Percentiles rank a stretch among this genome's conserved stretches.
Conservation (phyloP, 148 eudicot genomes). For the Polygonum maritimum region DNA sequence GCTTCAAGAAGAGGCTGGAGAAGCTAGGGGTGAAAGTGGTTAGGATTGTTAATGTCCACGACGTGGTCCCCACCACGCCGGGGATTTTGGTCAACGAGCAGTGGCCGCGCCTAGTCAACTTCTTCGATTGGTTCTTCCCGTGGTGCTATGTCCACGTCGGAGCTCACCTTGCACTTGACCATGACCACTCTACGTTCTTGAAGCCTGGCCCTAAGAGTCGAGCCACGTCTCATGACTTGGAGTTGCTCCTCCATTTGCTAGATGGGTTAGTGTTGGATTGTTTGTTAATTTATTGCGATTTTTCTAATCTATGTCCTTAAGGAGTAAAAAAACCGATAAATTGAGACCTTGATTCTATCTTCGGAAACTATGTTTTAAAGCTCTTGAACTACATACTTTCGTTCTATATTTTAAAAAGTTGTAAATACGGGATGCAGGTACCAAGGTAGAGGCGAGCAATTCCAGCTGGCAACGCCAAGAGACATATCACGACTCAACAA, state of each 20-base stretch:
- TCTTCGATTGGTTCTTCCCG: constrained; percentile 29
- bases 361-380: too few relatives aligned
- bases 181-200: constrained; percentile 53
- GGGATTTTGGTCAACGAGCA: constrained; percentile 56
- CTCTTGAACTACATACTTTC: too few relatives aligned
- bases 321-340: too few relatives aligned
- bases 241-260: constrained; percentile 59
- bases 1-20: constrained; percentile 59
- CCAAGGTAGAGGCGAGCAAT: neutral
- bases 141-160: constrained; percentile 85
- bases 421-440: neutral
- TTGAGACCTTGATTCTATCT: too few relatives aligned
- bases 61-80: constrained; percentile 62
- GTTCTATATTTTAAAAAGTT: too few relatives aligned
- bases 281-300: too few relatives aligned
- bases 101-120: constrained; percentile 22
- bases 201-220: constrained; percentile 31
- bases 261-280: constrained; percentile 19
- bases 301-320: too few relatives aligned
- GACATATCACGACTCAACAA: neutral
- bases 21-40: constrained; percentile 60
- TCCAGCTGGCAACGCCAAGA: neutral
- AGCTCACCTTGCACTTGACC: constrained; percentile 54
- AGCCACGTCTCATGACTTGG: constrained; percentile 58
- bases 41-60: constrained; percentile 68